Evolutionary conservation across 2,329 filamentous ascomycete species (phyloP).

Genomic region (Aspergillus pseudonomiae): DNA sequence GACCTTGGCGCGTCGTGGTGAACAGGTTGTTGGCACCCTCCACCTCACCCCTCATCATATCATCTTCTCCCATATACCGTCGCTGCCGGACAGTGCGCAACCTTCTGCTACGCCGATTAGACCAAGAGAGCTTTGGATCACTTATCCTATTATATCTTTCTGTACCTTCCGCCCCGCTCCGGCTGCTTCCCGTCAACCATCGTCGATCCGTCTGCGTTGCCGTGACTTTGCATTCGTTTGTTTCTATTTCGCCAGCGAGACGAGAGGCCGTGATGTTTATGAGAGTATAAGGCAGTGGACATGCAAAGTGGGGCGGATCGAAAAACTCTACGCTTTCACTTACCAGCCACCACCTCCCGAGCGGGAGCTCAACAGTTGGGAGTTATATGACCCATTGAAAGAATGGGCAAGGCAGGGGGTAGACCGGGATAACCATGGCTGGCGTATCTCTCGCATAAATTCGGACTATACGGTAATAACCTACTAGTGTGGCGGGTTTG

Average conservation of each 20-base stretch:
- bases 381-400: constrained; percentile 78
- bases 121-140: constrained; percentile 82
- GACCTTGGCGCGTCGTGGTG: constrained; percentile 60
- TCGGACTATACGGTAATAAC: constrained; percentile 69
- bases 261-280: constrained; percentile 78
- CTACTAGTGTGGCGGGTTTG: not conserved
- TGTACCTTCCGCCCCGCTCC: constrained; percentile 78
- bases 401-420: constrained; percentile 90
- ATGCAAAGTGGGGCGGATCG: constrained; percentile 78
- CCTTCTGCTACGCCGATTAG: constrained; percentile 47
- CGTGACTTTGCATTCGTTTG: constrained; percentile 93
- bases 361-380: constrained; percentile 76
- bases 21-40: constrained; percentile 61
- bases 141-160: constrained; percentile 85
- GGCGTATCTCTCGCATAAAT: constrained; percentile 91
- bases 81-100: constrained; percentile 41
- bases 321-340: constrained; percentile 88
- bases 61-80: constrained; percentile 63
- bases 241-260: constrained; percentile 80
- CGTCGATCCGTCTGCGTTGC: constrained; percentile 83
- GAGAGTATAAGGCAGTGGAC: constrained; percentile 81
- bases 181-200: constrained; percentile 68
- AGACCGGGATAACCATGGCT: constrained; percentile 76
- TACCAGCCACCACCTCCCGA: constrained; percentile 77
- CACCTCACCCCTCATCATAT: constrained; percentile 66